Percentiles rank a stretch among this genome's conserved stretches.
Evolutionary conservation across 2,329 filamentous ascomycete genomes (phyloP).

Genomic region (Ophiostoma angusticollis): DNA sequence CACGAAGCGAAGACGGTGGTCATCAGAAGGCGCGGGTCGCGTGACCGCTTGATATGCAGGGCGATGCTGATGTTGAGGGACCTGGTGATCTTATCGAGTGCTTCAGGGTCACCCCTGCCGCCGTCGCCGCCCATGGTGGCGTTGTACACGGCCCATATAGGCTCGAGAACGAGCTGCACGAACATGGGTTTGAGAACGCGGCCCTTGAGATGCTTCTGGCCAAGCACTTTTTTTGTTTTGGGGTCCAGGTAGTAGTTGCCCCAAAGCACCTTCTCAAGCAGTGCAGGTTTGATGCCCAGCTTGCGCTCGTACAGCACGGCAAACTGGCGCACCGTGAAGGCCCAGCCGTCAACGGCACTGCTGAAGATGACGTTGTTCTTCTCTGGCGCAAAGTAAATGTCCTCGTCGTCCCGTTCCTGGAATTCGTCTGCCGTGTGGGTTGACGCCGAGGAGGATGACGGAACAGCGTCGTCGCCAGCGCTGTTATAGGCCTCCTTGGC

Average conservation of each 20-base stretch:
- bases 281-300: conserved; percentile 76
- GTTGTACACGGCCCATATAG: conserved; percentile 90
- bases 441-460: conserved; percentile 28
- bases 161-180: conserved; percentile 88
- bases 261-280: conserved; percentile 91
- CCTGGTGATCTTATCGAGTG: conserved; percentile 91
- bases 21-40: conserved; percentile 72
- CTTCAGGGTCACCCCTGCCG: conserved; percentile 66
- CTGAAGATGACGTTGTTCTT: conserved; percentile 99
- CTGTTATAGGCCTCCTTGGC: conserved; percentile 27
- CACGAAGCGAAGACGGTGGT: conserved; percentile 79
- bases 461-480: conserved; percentile 38
- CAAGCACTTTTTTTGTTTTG: conserved; percentile 88
- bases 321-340: conserved; percentile 92
- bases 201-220: conserved; percentile 84
- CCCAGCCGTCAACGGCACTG: conserved; percentile 97
- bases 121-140: conserved; percentile 65
- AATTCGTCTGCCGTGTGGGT: conserved; percentile 53
- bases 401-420: conserved; percentile 87
- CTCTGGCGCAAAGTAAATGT: conserved; percentile 94
- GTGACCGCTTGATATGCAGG: conserved; percentile 69
- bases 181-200: conserved; percentile 91
- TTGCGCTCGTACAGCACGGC: conserved; percentile 92
- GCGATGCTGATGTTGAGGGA: conserved; percentile 75
- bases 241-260: conserved; percentile 93